Evolutionary conservation across 2,329 filamentous ascomycete species (phyloP), one percentile per base, ranked within the genome.

Genomic region (Daldinia eschscholtzii): DNA sequence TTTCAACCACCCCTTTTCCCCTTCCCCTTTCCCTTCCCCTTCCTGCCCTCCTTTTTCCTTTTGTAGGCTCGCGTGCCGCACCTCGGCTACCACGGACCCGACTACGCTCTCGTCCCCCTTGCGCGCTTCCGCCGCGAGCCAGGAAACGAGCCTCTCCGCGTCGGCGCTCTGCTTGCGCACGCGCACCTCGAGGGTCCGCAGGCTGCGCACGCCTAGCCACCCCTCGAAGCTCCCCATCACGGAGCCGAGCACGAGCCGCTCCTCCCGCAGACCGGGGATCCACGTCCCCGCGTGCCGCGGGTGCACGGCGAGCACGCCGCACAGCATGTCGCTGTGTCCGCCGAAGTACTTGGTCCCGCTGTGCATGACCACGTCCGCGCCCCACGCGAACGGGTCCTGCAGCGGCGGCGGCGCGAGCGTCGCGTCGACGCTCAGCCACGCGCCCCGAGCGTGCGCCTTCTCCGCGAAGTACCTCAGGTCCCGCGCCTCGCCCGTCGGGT

Each of bases 321-420:
- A 97, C 5, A 98, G 88, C 86, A 98, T 86, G 81, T 99, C 96
- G 72, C 91, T 95, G 82, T 99, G 96, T 0, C 96, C 96, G 20
- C 96, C 96, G 73, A 99, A 89, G 81, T 98, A 99, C 85, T 98
- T 99, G 18, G 94, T 97, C 3, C 94, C 96, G 58, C 88, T 92
- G 81, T 99, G 96, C 93, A 98, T 92, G 37, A 97, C 88, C 0
- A 94, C 81, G 80, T 98, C 95, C 30, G 92, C 93, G 53, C 93
- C 95, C 79, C 87, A 91, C 30, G 80, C 77, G 75, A 98, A 96
- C 0, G 96, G 94, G 75, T 98, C 92, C 78, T 93, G 91, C 65
- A 99, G 83, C 30, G 93, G 93, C 35, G 96, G 96, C 44, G 96
- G 96, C 2, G 90, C 96, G 81, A 99, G 98, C 0, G 96, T 99